Percentiles rank a stretch among this genome's conserved stretches.
Conservation (phyloP, 2,329 filamentous ascomycete genomes). For the Lecanosticta acicola region DNA sequence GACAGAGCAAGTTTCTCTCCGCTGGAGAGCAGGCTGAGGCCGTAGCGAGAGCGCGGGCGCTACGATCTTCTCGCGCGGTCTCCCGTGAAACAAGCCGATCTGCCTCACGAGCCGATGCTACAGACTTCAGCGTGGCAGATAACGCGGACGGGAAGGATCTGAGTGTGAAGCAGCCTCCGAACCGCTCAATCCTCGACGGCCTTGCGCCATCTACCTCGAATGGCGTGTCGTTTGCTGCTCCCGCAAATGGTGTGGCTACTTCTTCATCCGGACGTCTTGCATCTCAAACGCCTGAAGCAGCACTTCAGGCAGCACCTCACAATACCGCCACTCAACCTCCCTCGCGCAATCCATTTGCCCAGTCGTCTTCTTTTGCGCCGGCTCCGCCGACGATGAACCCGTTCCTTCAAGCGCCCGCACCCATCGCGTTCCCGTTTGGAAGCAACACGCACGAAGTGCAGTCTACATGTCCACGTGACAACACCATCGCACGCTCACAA, state of each 20-base stretch:
- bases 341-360: conserved; percentile 12
- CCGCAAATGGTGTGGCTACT: too few species aligned
- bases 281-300: too few species aligned
- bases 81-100: conserved; percentile 13
- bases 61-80: conserved; percentile 20
- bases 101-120: conserved; percentile 11
- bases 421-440: not conserved
- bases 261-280: too few species aligned
- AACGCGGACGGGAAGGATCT: too few species aligned
- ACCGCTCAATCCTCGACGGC: too few species aligned
- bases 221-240: too few species aligned
- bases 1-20: conserved; percentile 35
- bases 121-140: too few species aligned
- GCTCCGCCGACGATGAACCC: conserved; percentile 5
- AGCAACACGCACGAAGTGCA: too few species aligned
- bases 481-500: conserved; percentile 21
- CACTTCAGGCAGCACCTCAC: too few species aligned
- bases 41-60: conserved; percentile 29
- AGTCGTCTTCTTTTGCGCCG: conserved; percentile 12
- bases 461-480: conserved; percentile 6
- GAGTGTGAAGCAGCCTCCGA: too few species aligned
- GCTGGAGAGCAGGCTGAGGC: conserved; percentile 32
- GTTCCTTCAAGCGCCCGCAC: conserved; percentile 9
- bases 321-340: too few species aligned
- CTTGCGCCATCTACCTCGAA: too few species aligned